A percentile compares a stretch with the other conserved stretches of the same genome.
Conservation (phyloP, 345 rosid species). For the Bruguiera parviflora region DNA sequence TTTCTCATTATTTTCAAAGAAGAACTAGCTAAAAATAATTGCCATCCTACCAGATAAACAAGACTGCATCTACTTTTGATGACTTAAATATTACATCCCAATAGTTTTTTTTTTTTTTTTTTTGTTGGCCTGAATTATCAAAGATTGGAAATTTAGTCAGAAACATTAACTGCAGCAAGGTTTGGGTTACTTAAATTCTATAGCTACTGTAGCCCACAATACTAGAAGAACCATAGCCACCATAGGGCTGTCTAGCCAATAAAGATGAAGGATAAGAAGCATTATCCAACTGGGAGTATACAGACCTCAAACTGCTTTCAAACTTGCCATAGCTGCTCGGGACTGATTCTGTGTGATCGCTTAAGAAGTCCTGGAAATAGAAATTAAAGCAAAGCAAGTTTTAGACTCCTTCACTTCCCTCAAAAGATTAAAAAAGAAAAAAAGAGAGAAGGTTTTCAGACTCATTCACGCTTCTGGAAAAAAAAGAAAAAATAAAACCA, state of each 20-base stretch:
- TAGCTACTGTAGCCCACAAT: slow-evolving; percentile 11
- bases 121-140: not conserved
- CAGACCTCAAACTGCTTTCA: slow-evolving; percentile 33
- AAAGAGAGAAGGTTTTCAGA: no score
- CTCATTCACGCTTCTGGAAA: no score
- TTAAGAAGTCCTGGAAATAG: slow-evolving; percentile 41
- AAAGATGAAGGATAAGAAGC: slow-evolving; percentile 26
- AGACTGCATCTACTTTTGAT: not conserved
- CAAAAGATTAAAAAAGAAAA: no score
- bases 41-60: not conserved
- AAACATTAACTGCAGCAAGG: no score
- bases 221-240: slow-evolving; percentile 23
- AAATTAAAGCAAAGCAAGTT: not conserved
- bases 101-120: not conserved
- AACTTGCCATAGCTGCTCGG: slow-evolving; percentile 34
- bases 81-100: not conserved
- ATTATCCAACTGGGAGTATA: slow-evolving; percentile 33
- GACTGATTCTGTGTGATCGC: slow-evolving; percentile 36
- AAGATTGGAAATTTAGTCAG: not conserved
- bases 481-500: no score
- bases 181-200: not conserved
- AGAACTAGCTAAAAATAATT: no score
- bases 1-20: no score
- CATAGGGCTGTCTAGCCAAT: slow-evolving; percentile 28
- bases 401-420: no score